Evolutionary conservation across 108 stramenopile species (phyloP).

Genomic region (Fragilaria crotonensis): DNA sequence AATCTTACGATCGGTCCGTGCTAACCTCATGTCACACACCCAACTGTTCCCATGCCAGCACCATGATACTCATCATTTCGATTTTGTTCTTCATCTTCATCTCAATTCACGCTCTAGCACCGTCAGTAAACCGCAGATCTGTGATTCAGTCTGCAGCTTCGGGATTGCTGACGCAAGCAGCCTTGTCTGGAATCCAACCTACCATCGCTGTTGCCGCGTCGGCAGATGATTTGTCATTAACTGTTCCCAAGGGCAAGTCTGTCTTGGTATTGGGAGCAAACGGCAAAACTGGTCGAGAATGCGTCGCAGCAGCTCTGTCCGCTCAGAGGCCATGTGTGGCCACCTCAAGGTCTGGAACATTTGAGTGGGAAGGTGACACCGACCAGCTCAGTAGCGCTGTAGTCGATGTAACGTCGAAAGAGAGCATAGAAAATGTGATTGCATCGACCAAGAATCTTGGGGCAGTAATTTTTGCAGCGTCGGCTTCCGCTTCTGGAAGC

Average conservation of each 20-base stretch:
- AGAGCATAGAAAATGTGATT: constrained; percentile 31
- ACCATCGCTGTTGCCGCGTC: neutral
- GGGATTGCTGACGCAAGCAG: neutral
- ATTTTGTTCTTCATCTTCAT: no score
- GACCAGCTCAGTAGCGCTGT: constrained; percentile 13
- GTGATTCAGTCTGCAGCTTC: neutral
- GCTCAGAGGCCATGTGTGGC: constrained; percentile 19
- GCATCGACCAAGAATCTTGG: constrained; percentile 20
- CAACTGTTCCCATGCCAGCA: no score
- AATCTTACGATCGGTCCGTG: no score
- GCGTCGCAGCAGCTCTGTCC: constrained; percentile 16
- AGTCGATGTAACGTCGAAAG: constrained; percentile 55
- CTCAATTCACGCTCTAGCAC: no score
- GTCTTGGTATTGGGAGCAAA: constrained; percentile 31
- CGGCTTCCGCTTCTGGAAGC: constrained; percentile 66
- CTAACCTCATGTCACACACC: no score
- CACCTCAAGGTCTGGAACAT: constrained; percentile 26
- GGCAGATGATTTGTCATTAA: neutral
- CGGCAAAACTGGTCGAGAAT: constrained; percentile 37
- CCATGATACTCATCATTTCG: no score
- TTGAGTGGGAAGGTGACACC: constrained; percentile 9
- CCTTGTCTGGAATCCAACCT: neutral
- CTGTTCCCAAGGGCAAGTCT: neutral
- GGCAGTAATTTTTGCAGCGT: constrained; percentile 85
- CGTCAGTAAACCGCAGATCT: neutral